phyloP scores from a whole-genome alignment of 2,329 filamentous ascomycete genomes.

The Claviceps maximensis region DNA sequence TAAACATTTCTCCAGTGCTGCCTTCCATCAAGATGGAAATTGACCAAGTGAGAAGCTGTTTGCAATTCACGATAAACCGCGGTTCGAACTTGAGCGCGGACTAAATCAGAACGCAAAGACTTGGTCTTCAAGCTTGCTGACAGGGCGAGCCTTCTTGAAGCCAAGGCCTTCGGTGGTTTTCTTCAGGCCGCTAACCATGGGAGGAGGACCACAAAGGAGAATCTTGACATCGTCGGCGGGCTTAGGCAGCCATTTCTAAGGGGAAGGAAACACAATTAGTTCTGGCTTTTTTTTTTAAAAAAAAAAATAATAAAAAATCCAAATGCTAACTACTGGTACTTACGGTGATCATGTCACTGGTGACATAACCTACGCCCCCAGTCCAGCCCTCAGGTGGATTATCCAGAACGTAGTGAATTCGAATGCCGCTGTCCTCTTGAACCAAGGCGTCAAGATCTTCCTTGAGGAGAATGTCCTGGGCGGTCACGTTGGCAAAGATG shows the following conservation, averaged over 20 bases:
- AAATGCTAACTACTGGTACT: conserved; percentile 10
- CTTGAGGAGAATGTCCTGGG: conserved; percentile 82
- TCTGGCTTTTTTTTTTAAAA: background rate
- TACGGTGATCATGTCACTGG: conserved; percentile 86
- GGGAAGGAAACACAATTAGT: background rate
- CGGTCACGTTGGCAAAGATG: conserved; percentile 93
- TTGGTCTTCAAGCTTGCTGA: conserved; percentile 96
- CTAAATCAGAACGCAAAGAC: conserved; percentile 70
- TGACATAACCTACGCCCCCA: conserved; percentile 90
- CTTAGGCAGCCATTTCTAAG: conserved; percentile 60
- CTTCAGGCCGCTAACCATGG: conserved; percentile 96
- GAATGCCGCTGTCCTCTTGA: conserved; percentile 66
- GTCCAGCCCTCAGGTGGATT: conserved; percentile 87
- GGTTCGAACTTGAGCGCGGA: background rate
- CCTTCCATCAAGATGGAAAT: background rate
- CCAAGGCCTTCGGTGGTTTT: conserved; percentile 83
- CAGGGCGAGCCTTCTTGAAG: conserved; percentile 81
- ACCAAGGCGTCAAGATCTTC: conserved; percentile 77
- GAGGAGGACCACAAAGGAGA: conserved; percentile 85
- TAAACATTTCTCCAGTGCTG: background rate
- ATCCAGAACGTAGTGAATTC: conserved; percentile 90
- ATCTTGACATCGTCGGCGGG: conserved; percentile 83
- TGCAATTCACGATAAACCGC: background rate
- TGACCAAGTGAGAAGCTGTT: background rate
- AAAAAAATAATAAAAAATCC: too few species aligned